Evolutionary conservation across 768 basidiomycete species (phyloP), one percentile per base, ranked within the genome.

Genomic region (Leccinum longicurvipes): DNA sequence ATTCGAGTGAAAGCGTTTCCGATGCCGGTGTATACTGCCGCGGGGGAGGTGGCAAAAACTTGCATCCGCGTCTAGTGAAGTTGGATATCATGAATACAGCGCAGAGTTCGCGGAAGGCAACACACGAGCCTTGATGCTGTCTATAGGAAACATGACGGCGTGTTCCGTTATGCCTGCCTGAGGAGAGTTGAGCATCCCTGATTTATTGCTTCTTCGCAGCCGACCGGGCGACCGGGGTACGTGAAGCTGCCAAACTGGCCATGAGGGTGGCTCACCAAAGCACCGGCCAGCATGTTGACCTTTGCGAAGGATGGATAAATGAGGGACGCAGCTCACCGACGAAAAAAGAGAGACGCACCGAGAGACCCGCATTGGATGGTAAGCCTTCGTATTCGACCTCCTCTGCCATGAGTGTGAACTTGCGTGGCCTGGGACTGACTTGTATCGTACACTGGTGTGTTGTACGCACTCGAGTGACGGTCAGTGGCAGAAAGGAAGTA

Each of bases 141-240:
- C 97, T 60, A 98, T 77, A 6, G 97, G 97, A 71, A 91, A 99
- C 89, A 99, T 98, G 70, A 97, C 93, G 28, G 94, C 91, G 76
- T 99, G 97, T 72, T 99, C 97, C 52, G 95, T 94, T 64, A 99
- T 98, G 58, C 97, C 97, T 64, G 97, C 97, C 94, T 96, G 70
- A 24, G 56, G 25, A 61, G 44, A 10, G n/a, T 25, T 71, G 21
- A 73, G 60, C 52, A 55, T 44, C 28, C 6, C 7, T 53, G 50
- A 6, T 19, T n/a, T 10, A 32, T 51, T 39, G 15, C 32, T 28
- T 31, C 46, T 29, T 29, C 34, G 39, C 42, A 27, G 25, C 31
- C 36, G 31, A 36, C 31, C 25, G 44, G 24, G 32, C 47, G 34
- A 54, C 51, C 39, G 21, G 19, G 31, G 47, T 54, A 55, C 55